Percentiles rank a stretch among this genome's conserved stretches.
These are phyloP conservation scores for Decorospora gaudefroyi DNA, from an alignment of 2,329 filamentous ascomycete species.

Conservation along the genomic window DNA sequence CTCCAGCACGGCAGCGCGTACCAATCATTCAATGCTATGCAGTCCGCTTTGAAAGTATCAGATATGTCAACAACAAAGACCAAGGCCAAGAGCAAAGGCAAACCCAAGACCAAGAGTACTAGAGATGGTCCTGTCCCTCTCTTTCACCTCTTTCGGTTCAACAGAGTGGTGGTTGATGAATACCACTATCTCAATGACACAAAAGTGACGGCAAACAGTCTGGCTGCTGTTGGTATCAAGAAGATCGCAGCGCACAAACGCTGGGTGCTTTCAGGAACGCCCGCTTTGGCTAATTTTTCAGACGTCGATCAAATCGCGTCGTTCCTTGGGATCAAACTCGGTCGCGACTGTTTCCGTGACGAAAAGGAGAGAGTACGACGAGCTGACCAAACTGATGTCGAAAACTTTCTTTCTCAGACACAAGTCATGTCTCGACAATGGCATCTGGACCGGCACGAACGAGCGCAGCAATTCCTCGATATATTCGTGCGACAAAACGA, in stretches of 20 bases:
- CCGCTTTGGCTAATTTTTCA: constrained; percentile 60
- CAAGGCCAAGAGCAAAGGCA: constrained; percentile 4
- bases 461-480: constrained; percentile 61
- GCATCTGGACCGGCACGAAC: constrained; percentile 56
- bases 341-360: constrained; percentile 58
- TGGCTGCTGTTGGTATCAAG: constrained; percentile 48
- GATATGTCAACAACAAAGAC: constrained; percentile 14
- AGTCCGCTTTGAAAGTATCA: constrained; percentile 9
- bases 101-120: constrained; percentile 4
- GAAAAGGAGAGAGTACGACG: constrained; percentile 52
- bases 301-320: constrained; percentile 64
- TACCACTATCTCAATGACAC: constrained; percentile 60
- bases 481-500: constrained; percentile 55
- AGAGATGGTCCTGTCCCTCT: constrained; percentile 32
- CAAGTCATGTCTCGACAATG: constrained; percentile 56
- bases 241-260: constrained; percentile 57
- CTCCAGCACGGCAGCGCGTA: constrained; percentile 46
- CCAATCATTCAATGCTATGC: constrained; percentile 21
- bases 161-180: constrained; percentile 66
- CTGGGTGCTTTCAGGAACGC: constrained; percentile 69
- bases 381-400: constrained; percentile 50
- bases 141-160: constrained; percentile 65
- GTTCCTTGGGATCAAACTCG: constrained; percentile 61
- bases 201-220: constrained; percentile 36
- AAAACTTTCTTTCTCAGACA: constrained; percentile 61